Conservation (phyloP, 1,284 basidiomycete species). For the Pseudozyma sp. region DNA sequence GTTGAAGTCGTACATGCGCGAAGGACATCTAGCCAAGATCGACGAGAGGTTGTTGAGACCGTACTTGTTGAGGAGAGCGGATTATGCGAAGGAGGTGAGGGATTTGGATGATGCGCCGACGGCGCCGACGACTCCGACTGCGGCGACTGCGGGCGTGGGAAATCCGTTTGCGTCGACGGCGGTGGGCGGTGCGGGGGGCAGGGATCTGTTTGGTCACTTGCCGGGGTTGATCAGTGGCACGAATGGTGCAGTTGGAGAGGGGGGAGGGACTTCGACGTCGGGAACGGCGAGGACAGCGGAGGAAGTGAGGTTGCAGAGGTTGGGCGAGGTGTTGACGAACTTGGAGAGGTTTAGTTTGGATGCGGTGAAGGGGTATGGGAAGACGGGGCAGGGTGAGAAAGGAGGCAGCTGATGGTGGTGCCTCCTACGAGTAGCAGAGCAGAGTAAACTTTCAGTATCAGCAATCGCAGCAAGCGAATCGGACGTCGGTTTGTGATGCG, state of each 20-base stretch:
- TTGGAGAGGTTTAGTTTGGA: constrained; percentile 32
- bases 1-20: constrained; percentile 67
- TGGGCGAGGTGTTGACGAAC: constrained; percentile 38
- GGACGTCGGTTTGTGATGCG: too few species aligned
- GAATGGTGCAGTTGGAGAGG: constrained; percentile 3
- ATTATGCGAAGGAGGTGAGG: constrained; percentile 73
- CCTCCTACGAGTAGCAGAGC: background rate
- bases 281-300: constrained; percentile 19
- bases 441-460: too few species aligned
- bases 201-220: constrained; percentile 41
- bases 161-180: constrained; percentile 25
- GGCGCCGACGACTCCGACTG: constrained; percentile 16
- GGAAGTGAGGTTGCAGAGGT: constrained; percentile 27
- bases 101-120: constrained; percentile 48
- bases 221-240: constrained; percentile 29
- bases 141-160: constrained; percentile 5
- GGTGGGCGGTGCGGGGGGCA: background rate
- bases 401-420: background rate
- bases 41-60: constrained; percentile 87
- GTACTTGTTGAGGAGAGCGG: constrained; percentile 88
- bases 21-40: constrained; percentile 77
- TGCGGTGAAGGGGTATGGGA: background rate
- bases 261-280: background rate
- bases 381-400: background rate
- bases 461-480: too few species aligned